Conservation (phyloP, 345 rosid genomes). For the Arabis alpina region DNA sequence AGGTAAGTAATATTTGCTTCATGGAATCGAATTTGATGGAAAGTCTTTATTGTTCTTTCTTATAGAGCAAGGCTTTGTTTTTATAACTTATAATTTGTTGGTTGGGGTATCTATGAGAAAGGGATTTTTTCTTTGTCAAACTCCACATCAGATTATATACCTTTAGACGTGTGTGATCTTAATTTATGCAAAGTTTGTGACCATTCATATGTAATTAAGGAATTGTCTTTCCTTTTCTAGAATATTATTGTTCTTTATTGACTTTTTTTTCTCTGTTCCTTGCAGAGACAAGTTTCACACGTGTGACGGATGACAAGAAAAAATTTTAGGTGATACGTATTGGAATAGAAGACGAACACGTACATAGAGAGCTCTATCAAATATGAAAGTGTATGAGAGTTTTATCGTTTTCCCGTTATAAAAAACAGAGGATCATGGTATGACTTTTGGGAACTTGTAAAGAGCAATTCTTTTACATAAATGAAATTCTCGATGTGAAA, state of each 20-base stretch:
- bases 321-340: too few relatives aligned
- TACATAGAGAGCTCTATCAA: too few relatives aligned
- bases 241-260: background rate
- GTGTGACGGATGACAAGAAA: background rate
- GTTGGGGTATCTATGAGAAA: background rate
- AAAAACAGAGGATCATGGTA: too few relatives aligned
- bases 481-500: too few relatives aligned
- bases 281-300: constrained; percentile 35
- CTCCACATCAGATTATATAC: constrained; percentile 29
- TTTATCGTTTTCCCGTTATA: background rate
- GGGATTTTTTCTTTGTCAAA: constrained; percentile 21
- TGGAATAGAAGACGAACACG: too few relatives aligned
- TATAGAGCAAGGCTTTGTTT: constrained; percentile 36
- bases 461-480: too few relatives aligned
- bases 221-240: background rate
- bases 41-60: constrained; percentile 42
- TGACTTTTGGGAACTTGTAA: too few relatives aligned
- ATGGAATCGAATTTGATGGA: constrained; percentile 22
- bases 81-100: background rate
- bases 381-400: constrained; percentile 15
- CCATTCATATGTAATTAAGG: constrained; percentile 28
- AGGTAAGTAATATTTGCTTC: constrained; percentile 17
- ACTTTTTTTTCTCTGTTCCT: background rate
- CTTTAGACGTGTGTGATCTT: constrained; percentile 42
- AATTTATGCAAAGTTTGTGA: constrained; percentile 26